These are phyloP conservation scores for Xylaria multiplex DNA, from an alignment of 2,329 filamentous ascomycete species.

Conservation along the genomic window DNA sequence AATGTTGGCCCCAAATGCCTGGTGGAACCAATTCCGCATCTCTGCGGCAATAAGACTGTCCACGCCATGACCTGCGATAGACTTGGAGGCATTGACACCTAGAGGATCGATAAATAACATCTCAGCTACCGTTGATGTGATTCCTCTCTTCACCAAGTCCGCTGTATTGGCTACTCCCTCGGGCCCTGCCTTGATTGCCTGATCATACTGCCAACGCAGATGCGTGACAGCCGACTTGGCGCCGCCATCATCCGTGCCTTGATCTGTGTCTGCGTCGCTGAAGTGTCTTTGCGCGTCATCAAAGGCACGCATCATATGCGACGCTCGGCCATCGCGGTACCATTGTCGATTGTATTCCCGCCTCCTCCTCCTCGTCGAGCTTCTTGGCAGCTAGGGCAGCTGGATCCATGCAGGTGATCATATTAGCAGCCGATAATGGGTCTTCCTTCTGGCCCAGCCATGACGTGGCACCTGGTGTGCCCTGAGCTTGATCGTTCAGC, in stretches of 20 bases:
- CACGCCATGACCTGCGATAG: conserved; percentile 21
- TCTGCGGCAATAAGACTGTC: conserved; percentile 33
- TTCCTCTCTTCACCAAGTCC: not conserved
- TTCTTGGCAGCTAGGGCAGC: conserved; percentile 16
- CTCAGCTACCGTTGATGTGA: conserved; percentile 3
- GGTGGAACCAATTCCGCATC: conserved; percentile 27
- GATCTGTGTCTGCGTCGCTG: too few species aligned
- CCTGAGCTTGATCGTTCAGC: too few species aligned
- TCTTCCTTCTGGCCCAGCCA: too few species aligned
- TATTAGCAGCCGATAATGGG: conserved; percentile 15
- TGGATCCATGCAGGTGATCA: conserved; percentile 26
- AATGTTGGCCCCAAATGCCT: conserved; percentile 12
- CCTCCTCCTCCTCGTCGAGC: not conserved
- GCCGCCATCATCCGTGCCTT: too few species aligned
- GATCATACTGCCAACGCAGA: too few species aligned
- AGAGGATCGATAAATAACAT: conserved; percentile 19
- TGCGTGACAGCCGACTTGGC: too few species aligned
- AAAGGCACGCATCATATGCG: conserved; percentile 20
- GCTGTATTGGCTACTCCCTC: not conserved
- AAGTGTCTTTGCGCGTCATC: conserved; percentile 14
- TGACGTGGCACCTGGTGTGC: too few species aligned
- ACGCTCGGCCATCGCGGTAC: conserved; percentile 17
- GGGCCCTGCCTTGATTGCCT: not conserved
- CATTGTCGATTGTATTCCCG: too few species aligned
- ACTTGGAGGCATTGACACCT: conserved; percentile 34